Percentiles rank a stretch among this genome's conserved stretches.
These are phyloP conservation scores for Monosporascus sp. DNA, from an alignment of 2,329 filamentous ascomycete genomes.

Conservation along the genomic window DNA sequence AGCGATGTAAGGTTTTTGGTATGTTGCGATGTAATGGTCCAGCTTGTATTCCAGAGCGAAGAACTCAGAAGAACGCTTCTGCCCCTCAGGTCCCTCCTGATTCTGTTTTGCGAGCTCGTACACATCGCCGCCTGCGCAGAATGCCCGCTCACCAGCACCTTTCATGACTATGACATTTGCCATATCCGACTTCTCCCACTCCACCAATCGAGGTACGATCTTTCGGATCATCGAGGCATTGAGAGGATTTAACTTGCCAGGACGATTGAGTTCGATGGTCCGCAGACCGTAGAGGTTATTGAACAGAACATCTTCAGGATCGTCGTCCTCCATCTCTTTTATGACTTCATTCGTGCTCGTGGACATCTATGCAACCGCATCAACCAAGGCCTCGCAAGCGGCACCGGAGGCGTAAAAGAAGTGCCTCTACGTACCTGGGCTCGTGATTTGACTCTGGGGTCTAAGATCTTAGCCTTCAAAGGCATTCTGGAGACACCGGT, in stretches of 20 bases:
- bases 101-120: slow-evolving; percentile 72
- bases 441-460: slow-evolving; percentile 49
- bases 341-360: slow-evolving; percentile 27
- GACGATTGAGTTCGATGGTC: slow-evolving; percentile 90
- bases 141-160: slow-evolving; percentile 75
- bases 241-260: slow-evolving; percentile 84
- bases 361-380: slow-evolving; percentile 29
- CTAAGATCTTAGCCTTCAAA: slow-evolving; percentile 68
- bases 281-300: slow-evolving; percentile 82
- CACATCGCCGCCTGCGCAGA: slow-evolving; percentile 94
- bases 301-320: slow-evolving; percentile 89
- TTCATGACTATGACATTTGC: slow-evolving; percentile 92
- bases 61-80: slow-evolving; percentile 73
- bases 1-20: slow-evolving; percentile 85
- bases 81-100: slow-evolving; percentile 60
- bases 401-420: not conserved
- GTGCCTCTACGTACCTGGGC: slow-evolving; percentile 42
- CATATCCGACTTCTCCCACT: slow-evolving; percentile 93
- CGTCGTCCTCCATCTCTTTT: slow-evolving; percentile 61
- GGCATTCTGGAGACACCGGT: slow-evolving; percentile 59
- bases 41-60: slow-evolving; percentile 95
- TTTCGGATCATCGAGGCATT: slow-evolving; percentile 94
- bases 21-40: slow-evolving; percentile 91
- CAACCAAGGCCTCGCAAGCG: not conserved
- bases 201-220: slow-evolving; percentile 80